Conservation (phyloP, 139 green algal species). For the Haematococcus lacustris region DNA sequence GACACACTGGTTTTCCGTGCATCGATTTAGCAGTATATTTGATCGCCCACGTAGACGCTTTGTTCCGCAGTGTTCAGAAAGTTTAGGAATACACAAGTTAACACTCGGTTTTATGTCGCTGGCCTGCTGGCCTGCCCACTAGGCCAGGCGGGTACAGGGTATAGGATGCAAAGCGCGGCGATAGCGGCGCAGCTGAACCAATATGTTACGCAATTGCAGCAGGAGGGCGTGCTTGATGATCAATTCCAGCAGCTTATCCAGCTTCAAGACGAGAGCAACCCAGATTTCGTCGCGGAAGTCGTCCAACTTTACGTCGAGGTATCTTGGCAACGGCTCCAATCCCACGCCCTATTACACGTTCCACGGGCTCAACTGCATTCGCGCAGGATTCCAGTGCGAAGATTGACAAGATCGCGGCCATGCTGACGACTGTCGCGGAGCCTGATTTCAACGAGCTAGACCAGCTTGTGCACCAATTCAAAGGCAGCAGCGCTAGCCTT, state of each 20-base stretch:
- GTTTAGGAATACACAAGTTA: too few relatives aligned
- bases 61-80: too few relatives aligned
- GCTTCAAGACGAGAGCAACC: slow-evolving; percentile 80
- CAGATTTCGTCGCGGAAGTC: slow-evolving; percentile 72
- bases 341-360: background rate
- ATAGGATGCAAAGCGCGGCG: too few relatives aligned
- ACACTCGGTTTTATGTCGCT: too few relatives aligned
- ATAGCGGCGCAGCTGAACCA: too few relatives aligned
- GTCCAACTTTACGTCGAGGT: slow-evolving; percentile 74
- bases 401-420: slow-evolving; percentile 45
- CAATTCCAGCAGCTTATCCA: slow-evolving; percentile 77
- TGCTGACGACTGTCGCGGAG: slow-evolving; percentile 16
- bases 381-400: slow-evolving; percentile 47
- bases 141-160: too few relatives aligned
- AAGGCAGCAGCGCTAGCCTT: slow-evolving; percentile 71
- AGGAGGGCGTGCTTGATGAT: slow-evolving; percentile 31
- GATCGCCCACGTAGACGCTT: too few relatives aligned
- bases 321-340: background rate
- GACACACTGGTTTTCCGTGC: too few relatives aligned
- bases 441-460: slow-evolving; percentile 64
- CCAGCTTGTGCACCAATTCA: slow-evolving; percentile 80
- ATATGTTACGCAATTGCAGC: too few relatives aligned
- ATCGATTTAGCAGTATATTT: too few relatives aligned
- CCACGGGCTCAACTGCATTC: background rate
- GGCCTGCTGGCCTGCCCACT: too few relatives aligned